Percentiles rank a stretch among this genome's conserved stretches.
Conservation (phyloP, 2,329 filamentous ascomycete genomes). For the Colletotrichum plurivorum region DNA sequence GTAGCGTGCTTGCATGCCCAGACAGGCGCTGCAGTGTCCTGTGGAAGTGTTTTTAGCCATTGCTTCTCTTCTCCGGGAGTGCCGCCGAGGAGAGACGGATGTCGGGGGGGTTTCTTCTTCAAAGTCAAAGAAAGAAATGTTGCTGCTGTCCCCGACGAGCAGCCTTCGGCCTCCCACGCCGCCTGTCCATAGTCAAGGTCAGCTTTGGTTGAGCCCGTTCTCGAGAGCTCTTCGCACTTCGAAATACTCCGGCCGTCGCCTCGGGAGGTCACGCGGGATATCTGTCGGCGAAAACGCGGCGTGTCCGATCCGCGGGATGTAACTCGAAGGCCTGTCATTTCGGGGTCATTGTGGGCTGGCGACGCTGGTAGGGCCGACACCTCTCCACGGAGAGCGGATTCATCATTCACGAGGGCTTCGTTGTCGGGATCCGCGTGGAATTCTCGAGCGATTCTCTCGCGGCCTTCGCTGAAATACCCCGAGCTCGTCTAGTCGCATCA, state of each 20-base stretch:
- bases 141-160: neutral
- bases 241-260: neutral
- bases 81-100: neutral
- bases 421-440: slow-evolving; percentile 10
- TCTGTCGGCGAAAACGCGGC: slow-evolving; percentile 35
- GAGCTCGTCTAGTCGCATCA: neutral
- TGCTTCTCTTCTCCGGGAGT: slow-evolving; percentile 3
- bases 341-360: slow-evolving; percentile 38
- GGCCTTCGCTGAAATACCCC: slow-evolving; percentile 16
- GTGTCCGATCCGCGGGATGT: slow-evolving; percentile 25
- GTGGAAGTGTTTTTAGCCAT: too few relatives aligned
- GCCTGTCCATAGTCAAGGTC: too few relatives aligned
- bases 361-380: slow-evolving; percentile 36
- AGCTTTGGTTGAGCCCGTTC: too few relatives aligned
- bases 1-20: neutral
- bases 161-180: neutral
- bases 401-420: slow-evolving; percentile 10
- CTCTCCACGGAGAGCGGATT: slow-evolving; percentile 36
- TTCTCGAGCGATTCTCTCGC: slow-evolving; percentile 21
- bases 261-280: slow-evolving; percentile 10
- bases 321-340: slow-evolving; percentile 34
- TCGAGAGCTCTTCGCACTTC: too few relatives aligned
- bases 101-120: neutral
- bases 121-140: neutral
- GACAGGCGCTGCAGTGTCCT: too few relatives aligned